These are phyloP conservation scores for Sphagnurus paluster DNA, from an alignment of 1,284 basidiomycete genomes.

Conservation along the genomic window DNA sequence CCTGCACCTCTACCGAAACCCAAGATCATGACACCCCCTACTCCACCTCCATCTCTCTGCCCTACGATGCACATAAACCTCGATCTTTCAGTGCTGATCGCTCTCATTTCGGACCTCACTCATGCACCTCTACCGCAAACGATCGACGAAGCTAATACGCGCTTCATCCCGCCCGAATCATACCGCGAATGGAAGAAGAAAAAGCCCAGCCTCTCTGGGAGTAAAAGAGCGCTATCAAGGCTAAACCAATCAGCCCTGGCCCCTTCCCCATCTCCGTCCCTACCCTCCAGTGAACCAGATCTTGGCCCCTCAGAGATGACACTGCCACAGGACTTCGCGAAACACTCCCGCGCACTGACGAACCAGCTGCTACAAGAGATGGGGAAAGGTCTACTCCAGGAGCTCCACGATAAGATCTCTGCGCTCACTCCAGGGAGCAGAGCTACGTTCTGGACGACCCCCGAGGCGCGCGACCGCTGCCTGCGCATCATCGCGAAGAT, in stretches of 20 bases:
- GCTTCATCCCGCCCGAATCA: conserved; percentile 59
- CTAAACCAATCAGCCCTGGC: too few relatives aligned
- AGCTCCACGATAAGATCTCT: conserved; percentile 51
- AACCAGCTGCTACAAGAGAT: conserved; percentile 75
- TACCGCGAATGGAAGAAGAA: conserved; percentile 62
- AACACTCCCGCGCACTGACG: conserved; percentile 63
- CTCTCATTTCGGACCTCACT: conserved; percentile 79
- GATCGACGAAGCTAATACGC: conserved; percentile 54
- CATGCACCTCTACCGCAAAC: conserved; percentile 67
- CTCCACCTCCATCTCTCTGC: conserved; percentile 25
- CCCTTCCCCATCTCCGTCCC: too few relatives aligned
- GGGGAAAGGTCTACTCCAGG: conserved; percentile 61
- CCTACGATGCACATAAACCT: conserved; percentile 70
- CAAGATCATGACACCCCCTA: conserved; percentile 18
- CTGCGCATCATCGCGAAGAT: conserved; percentile 72
- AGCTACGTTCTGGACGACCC: conserved; percentile 77
- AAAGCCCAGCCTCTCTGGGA: conserved; percentile 24
- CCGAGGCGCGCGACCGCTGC: conserved; percentile 69
- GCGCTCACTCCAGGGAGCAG: conserved; percentile 11
- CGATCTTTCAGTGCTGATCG: conserved; percentile 81
- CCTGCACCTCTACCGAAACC: conserved; percentile 16
- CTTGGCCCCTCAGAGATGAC: conserved; percentile 23
- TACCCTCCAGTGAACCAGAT: too few relatives aligned
- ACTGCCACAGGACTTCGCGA: conserved; percentile 38
- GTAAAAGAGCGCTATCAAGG: conserved; percentile 12